These are phyloP conservation scores for Naumovozyma castellii DNA, from an alignment of 805 yeast genomes.

Conservation along the genomic window DNA sequence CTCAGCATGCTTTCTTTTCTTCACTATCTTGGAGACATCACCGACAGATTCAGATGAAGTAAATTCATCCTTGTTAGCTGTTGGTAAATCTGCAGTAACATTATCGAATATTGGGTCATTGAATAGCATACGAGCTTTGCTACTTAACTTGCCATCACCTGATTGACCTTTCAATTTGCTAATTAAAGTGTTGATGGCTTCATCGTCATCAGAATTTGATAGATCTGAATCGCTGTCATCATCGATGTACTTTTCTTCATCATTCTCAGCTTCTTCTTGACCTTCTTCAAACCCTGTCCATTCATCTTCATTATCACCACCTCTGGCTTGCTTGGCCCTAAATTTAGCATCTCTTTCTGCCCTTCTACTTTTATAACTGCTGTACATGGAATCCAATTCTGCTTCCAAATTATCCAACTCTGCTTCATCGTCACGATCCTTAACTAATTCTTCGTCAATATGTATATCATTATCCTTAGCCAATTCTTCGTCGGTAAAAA, in stretches of 20 bases:
- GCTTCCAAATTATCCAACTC: conserved; percentile 64
- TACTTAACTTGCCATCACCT: conserved; percentile 30
- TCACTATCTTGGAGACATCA: conserved; percentile 9
- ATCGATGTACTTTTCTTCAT: conserved; percentile 35
- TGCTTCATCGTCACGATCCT: conserved; percentile 33
- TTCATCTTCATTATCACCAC: conserved; percentile 63
- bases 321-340: conserved; percentile 63
- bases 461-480: conserved; percentile 49
- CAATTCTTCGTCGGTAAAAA: conserved; percentile 48
- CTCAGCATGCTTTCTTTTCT: conserved; percentile 14
- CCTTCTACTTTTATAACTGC: conserved; percentile 53
- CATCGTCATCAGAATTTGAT: conserved; percentile 59
- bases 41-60: conserved; percentile 17
- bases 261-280: conserved; percentile 29
- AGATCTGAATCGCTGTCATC: conserved; percentile 35
- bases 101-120: conserved; percentile 46
- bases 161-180: conserved; percentile 46
- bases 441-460: conserved; percentile 35
- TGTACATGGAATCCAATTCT: conserved; percentile 76
- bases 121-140: conserved; percentile 38
- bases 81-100: conserved; percentile 33
- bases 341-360: conserved; percentile 61
- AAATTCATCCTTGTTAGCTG: conserved; percentile 6
- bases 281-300: conserved; percentile 68
- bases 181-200: conserved; percentile 51